Percentiles rank a stretch among this genome's conserved stretches.
Evolutionary conservation across 2,329 filamentous ascomycete species (phyloP).

Genomic region (Emericellopsis atlantica): DNA sequence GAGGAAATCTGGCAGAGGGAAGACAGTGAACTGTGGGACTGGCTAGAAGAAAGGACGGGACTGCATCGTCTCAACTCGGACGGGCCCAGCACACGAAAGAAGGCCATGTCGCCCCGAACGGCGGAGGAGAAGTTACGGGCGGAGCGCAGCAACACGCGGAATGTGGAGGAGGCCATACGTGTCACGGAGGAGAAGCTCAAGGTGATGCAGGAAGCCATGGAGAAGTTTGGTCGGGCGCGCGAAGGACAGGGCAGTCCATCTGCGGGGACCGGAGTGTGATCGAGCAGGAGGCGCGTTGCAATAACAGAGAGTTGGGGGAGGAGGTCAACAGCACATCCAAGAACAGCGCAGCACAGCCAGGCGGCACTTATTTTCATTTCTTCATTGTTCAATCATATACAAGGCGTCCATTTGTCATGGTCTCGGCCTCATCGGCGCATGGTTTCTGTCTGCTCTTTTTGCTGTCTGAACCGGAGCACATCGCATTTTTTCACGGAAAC

Average conservation of each 20-base stretch:
- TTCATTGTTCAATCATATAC: too few species aligned
- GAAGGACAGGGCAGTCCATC: not conserved
- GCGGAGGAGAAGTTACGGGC: conserved; percentile 46
- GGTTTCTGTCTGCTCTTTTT: too few species aligned
- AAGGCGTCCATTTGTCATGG: too few species aligned
- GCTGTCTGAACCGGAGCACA: too few species aligned
- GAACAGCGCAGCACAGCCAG: too few species aligned
- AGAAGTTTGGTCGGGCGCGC: conserved; percentile 22
- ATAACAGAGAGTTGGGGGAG: too few species aligned
- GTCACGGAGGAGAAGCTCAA: conserved; percentile 78
- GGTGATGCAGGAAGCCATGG: conserved; percentile 59
- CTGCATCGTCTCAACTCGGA: conserved; percentile 43
- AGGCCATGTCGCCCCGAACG: conserved; percentile 38
- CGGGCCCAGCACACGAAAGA: conserved; percentile 24
- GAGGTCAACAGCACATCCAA: too few species aligned
- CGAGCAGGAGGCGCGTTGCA: too few species aligned
- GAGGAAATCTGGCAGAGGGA: conserved; percentile 87
- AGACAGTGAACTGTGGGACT: conserved; percentile 83
- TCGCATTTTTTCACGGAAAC: too few species aligned
- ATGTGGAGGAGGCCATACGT: conserved; percentile 68
- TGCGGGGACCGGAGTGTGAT: too few species aligned
- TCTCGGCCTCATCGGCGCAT: too few species aligned
- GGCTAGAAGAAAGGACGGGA: conserved; percentile 78
- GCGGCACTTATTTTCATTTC: too few species aligned
- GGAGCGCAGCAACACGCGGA: conserved; percentile 54